Percentiles rank a stretch among this genome's conserved stretches.
Conservation (phyloP, 179 eudicot genomes). For the Nepenthes alata region DNA sequence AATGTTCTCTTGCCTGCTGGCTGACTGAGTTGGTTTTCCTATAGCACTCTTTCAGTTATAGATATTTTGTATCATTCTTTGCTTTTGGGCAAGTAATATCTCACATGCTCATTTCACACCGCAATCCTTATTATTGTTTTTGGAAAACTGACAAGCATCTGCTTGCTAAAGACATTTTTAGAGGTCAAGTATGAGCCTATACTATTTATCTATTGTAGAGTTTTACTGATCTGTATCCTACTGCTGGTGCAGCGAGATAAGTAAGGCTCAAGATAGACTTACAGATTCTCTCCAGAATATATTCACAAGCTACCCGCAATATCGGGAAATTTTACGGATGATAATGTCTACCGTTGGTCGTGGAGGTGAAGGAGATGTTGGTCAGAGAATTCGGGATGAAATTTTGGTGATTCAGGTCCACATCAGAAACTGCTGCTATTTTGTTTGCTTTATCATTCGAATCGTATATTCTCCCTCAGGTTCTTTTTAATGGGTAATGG, state of each 20-base stretch:
- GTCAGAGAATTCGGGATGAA: slow-evolving; percentile 98
- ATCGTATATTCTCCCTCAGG: neutral
- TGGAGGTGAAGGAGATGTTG: slow-evolving; percentile 99
- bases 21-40: neutral
- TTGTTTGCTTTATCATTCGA: slow-evolving; percentile 1
- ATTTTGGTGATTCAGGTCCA: slow-evolving; percentile 89
- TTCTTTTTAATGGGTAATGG: slow-evolving; percentile 5
- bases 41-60: neutral
- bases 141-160: no score
- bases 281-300: slow-evolving; percentile 77
- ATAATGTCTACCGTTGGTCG: slow-evolving; percentile 97
- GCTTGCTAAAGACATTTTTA: no score
- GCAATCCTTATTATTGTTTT: no score
- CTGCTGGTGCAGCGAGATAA: slow-evolving; percentile 68
- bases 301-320: slow-evolving; percentile 48
- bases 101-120: neutral
- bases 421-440: slow-evolving; percentile 1
- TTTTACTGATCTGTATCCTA: neutral
- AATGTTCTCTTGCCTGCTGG: no score
- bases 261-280: slow-evolving; percentile 94
- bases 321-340: slow-evolving; percentile 77
- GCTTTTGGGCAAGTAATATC: slow-evolving; percentile 2
- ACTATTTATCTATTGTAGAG: no score
- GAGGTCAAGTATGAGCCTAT: no score
- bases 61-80: neutral